These are phyloP conservation scores for Euphrasia confusa DNA, from an alignment of 257 asterid genomes.

Conservation along the genomic window DNA sequence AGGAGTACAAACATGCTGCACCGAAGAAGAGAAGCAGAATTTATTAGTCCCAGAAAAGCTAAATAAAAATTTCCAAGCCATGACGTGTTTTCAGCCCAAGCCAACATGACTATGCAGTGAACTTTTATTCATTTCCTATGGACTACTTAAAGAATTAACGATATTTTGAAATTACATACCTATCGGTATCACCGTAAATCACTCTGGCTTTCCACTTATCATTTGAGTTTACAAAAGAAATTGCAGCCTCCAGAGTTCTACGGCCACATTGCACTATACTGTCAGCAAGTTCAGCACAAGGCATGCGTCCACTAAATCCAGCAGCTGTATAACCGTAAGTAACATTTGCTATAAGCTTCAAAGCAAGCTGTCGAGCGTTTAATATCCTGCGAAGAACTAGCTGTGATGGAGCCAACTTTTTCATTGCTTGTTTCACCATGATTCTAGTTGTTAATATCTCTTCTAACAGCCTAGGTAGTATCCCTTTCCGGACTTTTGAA, in stretches of 20 bases:
- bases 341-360: slow-evolving; percentile 94
- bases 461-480: slow-evolving; percentile 83
- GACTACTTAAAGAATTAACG: background rate
- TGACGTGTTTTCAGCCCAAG: slow-evolving; percentile 14
- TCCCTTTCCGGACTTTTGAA: slow-evolving; percentile 68
- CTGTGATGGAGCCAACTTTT: slow-evolving; percentile 66
- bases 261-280: slow-evolving; percentile 98
- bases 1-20: slow-evolving; percentile 96
- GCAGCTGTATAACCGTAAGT: slow-evolving; percentile 99
- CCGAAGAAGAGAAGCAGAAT: slow-evolving; percentile 20
- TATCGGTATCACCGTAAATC: slow-evolving; percentile 92
- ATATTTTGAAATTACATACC: slow-evolving; percentile 35
- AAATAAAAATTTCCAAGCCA: slow-evolving; percentile 4
- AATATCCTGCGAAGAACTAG: slow-evolving; percentile 74
- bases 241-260: slow-evolving; percentile 83
- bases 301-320: slow-evolving; percentile 99
- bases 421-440: slow-evolving; percentile 97
- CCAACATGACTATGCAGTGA: background rate
- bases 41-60: slow-evolving; percentile 18
- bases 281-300: slow-evolving; percentile 98
- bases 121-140: slow-evolving; percentile 11
- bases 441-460: slow-evolving; percentile 90
- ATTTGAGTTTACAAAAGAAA: slow-evolving; percentile 69
- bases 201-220: slow-evolving; percentile 86
- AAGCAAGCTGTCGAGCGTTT: slow-evolving; percentile 94